phyloP scores from a whole-genome alignment of 305 asterid genomes.

The Petunia hybrid region DNA sequence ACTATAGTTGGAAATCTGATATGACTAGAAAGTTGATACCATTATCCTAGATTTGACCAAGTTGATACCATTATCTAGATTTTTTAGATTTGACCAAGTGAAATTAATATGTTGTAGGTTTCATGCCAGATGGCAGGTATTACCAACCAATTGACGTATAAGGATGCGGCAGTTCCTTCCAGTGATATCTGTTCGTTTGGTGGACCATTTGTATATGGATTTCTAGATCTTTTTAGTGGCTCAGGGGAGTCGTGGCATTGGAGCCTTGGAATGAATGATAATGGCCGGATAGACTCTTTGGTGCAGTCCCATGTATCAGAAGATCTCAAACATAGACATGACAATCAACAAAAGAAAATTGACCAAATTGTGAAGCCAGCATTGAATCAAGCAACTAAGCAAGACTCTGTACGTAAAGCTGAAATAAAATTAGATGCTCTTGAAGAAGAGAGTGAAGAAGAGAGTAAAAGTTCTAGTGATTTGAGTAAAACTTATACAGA shows the following conservation, averaged over 20 bases:
- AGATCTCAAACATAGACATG: conserved; percentile 47
- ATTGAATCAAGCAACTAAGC: conserved; percentile 53
- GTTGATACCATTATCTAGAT: conserved; percentile 1
- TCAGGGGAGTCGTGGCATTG: conserved; percentile 96
- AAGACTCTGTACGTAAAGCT: conserved; percentile 46
- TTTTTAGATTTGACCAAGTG: conserved; percentile 34
- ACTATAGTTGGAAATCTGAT: conserved; percentile 3
- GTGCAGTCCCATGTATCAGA: conserved; percentile 50
- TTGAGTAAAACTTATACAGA: conserved; percentile 48
- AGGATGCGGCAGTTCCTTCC: conserved; percentile 51
- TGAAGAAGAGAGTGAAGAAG: conserved; percentile 83
- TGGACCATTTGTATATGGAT: conserved; percentile 79
- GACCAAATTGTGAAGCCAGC: conserved; percentile 56
- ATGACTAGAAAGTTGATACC: neutral
- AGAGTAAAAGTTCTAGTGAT: conserved; percentile 57
- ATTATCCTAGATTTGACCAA: neutral
- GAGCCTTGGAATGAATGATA: conserved; percentile 74
- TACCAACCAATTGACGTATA: conserved; percentile 51
- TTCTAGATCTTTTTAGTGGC: conserved; percentile 91
- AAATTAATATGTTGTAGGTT: conserved; percentile 47
- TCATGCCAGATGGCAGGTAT: conserved; percentile 45
- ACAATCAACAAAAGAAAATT: conserved; percentile 47
- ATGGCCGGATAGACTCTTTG: conserved; percentile 42
- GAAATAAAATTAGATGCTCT: conserved; percentile 59
- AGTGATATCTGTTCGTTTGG: conserved; percentile 51